Base-by-base conservation (phyloP, 306 rosid genomes). In the Quercus wislizeni region DNA sequence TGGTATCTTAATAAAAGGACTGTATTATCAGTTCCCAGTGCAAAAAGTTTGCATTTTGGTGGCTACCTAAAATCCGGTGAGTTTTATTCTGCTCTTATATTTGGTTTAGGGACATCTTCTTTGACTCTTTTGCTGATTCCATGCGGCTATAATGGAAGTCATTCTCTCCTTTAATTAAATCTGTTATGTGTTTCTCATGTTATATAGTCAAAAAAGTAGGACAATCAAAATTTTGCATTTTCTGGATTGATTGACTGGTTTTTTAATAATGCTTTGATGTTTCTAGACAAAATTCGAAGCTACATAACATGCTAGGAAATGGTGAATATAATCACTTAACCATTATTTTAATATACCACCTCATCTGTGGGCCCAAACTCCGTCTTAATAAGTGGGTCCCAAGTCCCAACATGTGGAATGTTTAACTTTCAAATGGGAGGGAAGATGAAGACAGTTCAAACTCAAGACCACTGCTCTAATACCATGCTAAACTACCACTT, bases 11-110 rank as follows among this genome's bases (percentile, higher is more conserved):
- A 86, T 84, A 89, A 91, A 86, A 89, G 75, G 81, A 94, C 87
- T 57, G 81, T 90, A 75, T 89, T 95, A 72, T 81, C 93, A 83
- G 93, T 97, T 71, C 97, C 98, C 27, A 95, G 85, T 87, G 55
- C 90, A 84, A 91, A 90, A 84, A 75, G 82, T 52, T 76, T 95
- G 83, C 97, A 95, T 76, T 95, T 95, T 80, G 98, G 96, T 23
- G 80, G 90, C 83, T 95, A 93, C 87, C 77, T 93, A 41, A 93
- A 88, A 82, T 91, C 98, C 69, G 99, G 98, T 91, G 75, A 84
- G 82, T 67, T 46, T 23, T 63, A 0, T 67, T n/a, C 72, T 67
- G 28, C 72, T 67, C 51, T 19, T 19, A 35, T 10, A 33, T 46
- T 25, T 9, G 25, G 17, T 35, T 18, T 35, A 33, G 52, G 35